phyloP scores from a whole-genome alignment of 768 basidiomycete genomes.

The Lentinula boryana region DNA sequence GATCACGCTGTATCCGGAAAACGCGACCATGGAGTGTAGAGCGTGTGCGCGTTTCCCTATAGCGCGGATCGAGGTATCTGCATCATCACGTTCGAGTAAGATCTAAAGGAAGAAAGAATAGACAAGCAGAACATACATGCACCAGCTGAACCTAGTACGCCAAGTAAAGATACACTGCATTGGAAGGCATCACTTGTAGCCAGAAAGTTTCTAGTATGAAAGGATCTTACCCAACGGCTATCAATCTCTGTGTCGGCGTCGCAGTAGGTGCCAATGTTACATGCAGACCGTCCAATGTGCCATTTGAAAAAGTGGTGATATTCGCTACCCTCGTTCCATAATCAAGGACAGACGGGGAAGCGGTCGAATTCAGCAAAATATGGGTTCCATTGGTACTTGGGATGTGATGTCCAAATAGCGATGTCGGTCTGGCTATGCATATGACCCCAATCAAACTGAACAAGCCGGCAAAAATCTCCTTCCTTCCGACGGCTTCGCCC shows the following conservation, averaged over 20 bases:
- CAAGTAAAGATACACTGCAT: conserved; percentile 51
- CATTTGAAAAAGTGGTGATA: background rate
- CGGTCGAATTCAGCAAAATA: background rate
- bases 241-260: conserved; percentile 35
- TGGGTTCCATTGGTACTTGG: background rate
- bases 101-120: background rate
- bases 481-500: conserved; percentile 49
- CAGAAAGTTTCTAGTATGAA: background rate
- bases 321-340: background rate
- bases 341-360: background rate
- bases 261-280: conserved; percentile 7
- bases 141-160: conserved; percentile 60
- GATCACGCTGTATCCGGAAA: conserved; percentile 50
- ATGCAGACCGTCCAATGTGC: background rate
- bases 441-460: conserved; percentile 72
- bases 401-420: conserved; percentile 51
- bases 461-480: conserved; percentile 55
- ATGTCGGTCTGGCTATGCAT: conserved; percentile 73
- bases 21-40: conserved; percentile 65
- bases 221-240: conserved; percentile 50
- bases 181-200: background rate
- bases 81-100: background rate
- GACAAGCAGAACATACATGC: conserved; percentile 48
- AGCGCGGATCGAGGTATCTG: conserved; percentile 43
- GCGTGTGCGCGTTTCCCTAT: conserved; percentile 76